Evolutionary conservation across 306 rosid genomes (phyloP), one percentile per base, ranked within the genome.

Genomic region (Acacia crassicarpa): DNA sequence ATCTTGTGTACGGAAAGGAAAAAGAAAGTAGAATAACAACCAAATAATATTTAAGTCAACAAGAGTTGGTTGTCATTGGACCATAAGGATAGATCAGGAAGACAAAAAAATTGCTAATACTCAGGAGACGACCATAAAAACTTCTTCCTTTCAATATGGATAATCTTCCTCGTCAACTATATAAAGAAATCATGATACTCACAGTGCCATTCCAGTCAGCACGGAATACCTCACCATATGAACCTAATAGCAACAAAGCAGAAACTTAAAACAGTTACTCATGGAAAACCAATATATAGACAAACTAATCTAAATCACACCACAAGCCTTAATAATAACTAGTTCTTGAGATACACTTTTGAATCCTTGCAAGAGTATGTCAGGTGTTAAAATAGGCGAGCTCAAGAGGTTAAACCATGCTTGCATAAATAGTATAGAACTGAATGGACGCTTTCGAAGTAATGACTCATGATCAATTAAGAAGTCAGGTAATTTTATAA

Each of bases 131-230:
- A 79, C 54, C 53, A 66, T 23, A 84, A 13, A 51, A 67, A 68
- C 70, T 44, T 58, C 44, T 80, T 61, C 56, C 78, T 30, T 59
- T 78, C 68, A 78, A 71, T 72, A 11, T 70, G 82, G 41, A 75
- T 76, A 75, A 71, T 82, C 13, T 79, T 75, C 14, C 58, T 44
- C 45, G 59, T 44, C 58, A 45, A 71, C 58, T 15, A 45, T 41
- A 62, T 48, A 17, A 78, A 61, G 81, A 79, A 74, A 78, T 65
- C 41, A 72, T 74, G 85, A 78, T 86, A 90, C 98, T 92, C 89
- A 96, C 99, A 3, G 98, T 93, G 85, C 97, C 99, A 86, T 96
- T 92, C 99, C 94, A 93, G 87, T 96, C 99, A 0, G 99, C 99
- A 68, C 80, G 97, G 85, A 92, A 96, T 49, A 96, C 99, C 90